Conservation (phyloP, 2,329 filamentous ascomycete genomes). For the Orbilia blumenaviensis region DNA sequence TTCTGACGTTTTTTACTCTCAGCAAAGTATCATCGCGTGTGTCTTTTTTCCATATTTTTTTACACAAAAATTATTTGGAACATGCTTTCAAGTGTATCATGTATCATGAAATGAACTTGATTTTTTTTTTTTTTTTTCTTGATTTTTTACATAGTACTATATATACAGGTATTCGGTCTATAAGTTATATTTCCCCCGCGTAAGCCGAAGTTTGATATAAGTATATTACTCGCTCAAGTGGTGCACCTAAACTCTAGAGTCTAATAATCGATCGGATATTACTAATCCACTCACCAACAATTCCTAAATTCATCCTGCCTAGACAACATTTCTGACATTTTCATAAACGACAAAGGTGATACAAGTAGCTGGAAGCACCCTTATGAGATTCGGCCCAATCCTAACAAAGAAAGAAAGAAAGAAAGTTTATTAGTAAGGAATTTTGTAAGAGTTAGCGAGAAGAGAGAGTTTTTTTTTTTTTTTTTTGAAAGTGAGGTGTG, state of each 20-base stretch:
- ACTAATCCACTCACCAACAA: not conserved
- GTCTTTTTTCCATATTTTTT: not conserved
- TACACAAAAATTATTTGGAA: not conserved
- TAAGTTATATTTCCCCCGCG: no score
- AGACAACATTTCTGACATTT: constrained; percentile 72
- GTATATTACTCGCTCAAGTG: no score
- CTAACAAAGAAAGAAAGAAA: constrained; percentile 37
- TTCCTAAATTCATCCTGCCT: not conserved
- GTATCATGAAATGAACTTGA: constrained; percentile 11
- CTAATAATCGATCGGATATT: not conserved
- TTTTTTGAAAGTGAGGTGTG: not conserved
- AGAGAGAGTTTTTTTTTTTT: not conserved
- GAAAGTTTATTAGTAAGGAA: not conserved
- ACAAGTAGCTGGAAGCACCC: constrained; percentile 93
- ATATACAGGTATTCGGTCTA: not conserved
- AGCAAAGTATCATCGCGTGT: not conserved
- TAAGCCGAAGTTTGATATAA: not conserved
- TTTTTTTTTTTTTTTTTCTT: not conserved
- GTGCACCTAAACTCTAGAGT: no score
- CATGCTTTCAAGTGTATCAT: not conserved
- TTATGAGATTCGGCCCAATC: constrained; percentile 83
- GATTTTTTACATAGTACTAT: not conserved
- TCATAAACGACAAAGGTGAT: constrained; percentile 98
- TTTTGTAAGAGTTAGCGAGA: constrained; percentile 21
- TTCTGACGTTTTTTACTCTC: not conserved